Conservation (phyloP, 805 yeast genomes). For the Schwanniomyces sp. region DNA sequence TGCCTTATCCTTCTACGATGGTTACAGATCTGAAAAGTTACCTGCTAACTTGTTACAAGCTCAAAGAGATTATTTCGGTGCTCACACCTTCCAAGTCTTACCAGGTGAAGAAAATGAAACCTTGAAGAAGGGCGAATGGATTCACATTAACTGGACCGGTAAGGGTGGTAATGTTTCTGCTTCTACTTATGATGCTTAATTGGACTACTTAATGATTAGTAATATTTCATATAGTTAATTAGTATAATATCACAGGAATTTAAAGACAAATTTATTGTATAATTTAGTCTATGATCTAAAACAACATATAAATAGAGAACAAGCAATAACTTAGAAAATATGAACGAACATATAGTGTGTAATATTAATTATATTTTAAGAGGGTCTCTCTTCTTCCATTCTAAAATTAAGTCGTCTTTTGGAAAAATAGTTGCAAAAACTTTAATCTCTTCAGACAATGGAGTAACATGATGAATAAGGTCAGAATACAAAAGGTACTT, state of each 20-base stretch:
- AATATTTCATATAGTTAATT: background rate
- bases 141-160: conserved; percentile 99
- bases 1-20: conserved; percentile 97
- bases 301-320: background rate
- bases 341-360: background rate
- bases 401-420: conserved; percentile 84
- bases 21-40: conserved; percentile 92
- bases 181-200: conserved; percentile 86
- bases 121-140: conserved; percentile 77
- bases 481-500: conserved; percentile 82
- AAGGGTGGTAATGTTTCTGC: conserved; percentile 98
- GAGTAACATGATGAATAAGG: conserved; percentile 80
- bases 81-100: conserved; percentile 95
- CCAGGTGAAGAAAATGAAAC: conserved; percentile 78
- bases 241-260: background rate
- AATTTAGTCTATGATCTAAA: background rate
- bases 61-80: conserved; percentile 99
- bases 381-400: conserved; percentile 70
- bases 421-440: conserved; percentile 99
- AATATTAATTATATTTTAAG: conserved; percentile 7
- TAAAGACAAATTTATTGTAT: background rate
- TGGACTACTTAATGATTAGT: background rate
- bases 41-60: conserved; percentile 99
- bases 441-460: conserved; percentile 83
- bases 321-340: background rate